Conservation (phyloP, 2,329 filamentous ascomycete species). For the Neonectria neomacrospora region DNA sequence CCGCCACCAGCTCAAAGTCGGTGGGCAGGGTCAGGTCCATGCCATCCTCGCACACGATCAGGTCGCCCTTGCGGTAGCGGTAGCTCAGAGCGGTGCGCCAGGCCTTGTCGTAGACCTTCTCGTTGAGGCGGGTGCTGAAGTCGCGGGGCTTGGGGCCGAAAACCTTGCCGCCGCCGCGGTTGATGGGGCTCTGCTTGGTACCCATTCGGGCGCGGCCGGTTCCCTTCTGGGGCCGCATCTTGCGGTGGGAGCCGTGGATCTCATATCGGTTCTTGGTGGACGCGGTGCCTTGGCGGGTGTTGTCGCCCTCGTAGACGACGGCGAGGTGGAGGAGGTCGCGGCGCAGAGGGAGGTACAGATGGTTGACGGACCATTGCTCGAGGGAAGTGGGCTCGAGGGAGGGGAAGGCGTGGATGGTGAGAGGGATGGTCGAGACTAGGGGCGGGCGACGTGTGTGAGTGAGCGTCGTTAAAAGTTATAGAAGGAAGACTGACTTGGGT, state of each 20-base stretch:
- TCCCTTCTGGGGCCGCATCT: constrained; percentile 89
- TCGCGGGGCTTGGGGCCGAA: constrained; percentile 94
- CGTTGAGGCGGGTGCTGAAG: constrained; percentile 84
- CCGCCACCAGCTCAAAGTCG: constrained; percentile 59
- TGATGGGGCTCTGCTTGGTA: constrained; percentile 81
- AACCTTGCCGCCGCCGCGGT: constrained; percentile 85
- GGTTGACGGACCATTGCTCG: constrained; percentile 80
- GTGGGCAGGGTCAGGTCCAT: constrained; percentile 72
- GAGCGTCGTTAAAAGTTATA: background rate
- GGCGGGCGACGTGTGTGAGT: constrained; percentile 20
- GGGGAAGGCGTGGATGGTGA: constrained; percentile 92
- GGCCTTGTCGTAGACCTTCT: constrained; percentile 94
- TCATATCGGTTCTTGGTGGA: constrained; percentile 84
- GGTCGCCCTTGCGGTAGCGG: constrained; percentile 86
- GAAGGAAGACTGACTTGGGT: constrained; percentile 54
- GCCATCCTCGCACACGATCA: constrained; percentile 84
- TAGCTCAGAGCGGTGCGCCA: constrained; percentile 95
- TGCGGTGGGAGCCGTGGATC: constrained; percentile 83
- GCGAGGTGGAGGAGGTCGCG: constrained; percentile 93
- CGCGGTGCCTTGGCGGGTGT: constrained; percentile 86
- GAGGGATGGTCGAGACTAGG: constrained; percentile 72
- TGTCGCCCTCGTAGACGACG: constrained; percentile 91
- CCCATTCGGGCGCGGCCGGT: constrained; percentile 82
- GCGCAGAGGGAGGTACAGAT: constrained; percentile 87
- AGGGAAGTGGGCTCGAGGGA: constrained; percentile 84